Percentiles rank a stretch among this genome's conserved stretches.
phyloP scores from a whole-genome alignment of 805 yeast genomes.

The Myxozyma melibiosi region DNA sequence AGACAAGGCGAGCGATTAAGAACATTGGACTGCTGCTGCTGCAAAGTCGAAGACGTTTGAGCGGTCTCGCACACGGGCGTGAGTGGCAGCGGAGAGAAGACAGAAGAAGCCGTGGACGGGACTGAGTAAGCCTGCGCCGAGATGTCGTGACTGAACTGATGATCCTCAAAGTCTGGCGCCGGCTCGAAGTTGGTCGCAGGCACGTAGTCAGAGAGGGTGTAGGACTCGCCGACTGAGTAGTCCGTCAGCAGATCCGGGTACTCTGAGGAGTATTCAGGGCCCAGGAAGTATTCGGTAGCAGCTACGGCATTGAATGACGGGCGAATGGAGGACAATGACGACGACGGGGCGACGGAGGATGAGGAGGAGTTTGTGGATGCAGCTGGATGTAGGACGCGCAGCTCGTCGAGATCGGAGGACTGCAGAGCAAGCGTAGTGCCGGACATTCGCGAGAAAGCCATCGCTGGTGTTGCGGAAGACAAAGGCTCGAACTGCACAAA shows the following conservation, averaged over 20 bases:
- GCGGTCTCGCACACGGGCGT: background rate
- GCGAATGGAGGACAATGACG: background rate
- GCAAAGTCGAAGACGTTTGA: background rate
- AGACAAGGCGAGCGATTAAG: constrained; percentile 20
- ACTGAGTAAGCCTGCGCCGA: background rate
- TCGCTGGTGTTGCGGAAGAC: too few species aligned
- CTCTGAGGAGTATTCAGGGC: constrained; percentile 1
- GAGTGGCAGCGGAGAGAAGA: background rate
- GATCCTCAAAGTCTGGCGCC: background rate
- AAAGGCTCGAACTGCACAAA: too few species aligned
- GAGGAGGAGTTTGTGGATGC: too few species aligned
- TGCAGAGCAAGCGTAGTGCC: too few species aligned
- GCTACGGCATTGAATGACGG: constrained; percentile 8
- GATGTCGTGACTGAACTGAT: background rate
- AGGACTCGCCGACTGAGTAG: background rate
- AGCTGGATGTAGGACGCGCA: too few species aligned
- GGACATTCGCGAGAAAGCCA: too few species aligned
- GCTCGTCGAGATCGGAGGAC: background rate
- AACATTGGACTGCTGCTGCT: background rate
- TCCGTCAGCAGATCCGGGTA: background rate
- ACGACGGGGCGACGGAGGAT: background rate
- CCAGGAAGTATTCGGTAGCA: constrained; percentile 4
- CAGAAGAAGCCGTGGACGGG: background rate
- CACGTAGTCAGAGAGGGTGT: background rate
- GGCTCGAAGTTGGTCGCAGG: background rate